These are phyloP conservation scores for Colletotrichum eremochloae DNA, from an alignment of 2,329 filamentous ascomycete genomes.

Conservation along the genomic window DNA sequence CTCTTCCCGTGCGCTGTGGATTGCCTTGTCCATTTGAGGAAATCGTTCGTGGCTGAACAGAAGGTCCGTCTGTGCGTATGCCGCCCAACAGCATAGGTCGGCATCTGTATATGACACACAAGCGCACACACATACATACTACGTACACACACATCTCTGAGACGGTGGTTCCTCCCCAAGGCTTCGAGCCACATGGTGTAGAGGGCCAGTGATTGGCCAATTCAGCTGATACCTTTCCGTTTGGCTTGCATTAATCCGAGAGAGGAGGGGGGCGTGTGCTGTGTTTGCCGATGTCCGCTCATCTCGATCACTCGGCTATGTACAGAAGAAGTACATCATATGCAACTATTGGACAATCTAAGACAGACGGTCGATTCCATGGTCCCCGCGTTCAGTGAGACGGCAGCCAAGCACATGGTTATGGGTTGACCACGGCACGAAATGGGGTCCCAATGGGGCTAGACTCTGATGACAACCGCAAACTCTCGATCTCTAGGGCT, in stretches of 20 bases:
- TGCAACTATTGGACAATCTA: slow-evolving; percentile 17
- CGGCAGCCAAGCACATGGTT: slow-evolving; percentile 25
- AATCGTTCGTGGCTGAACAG: slow-evolving; percentile 14
- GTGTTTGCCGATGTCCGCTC: background rate
- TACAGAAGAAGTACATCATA: background rate
- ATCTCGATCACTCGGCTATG: background rate
- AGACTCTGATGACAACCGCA: slow-evolving; percentile 34
- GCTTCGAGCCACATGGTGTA: background rate
- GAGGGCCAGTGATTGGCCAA: slow-evolving; percentile 30
- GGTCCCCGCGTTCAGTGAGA: background rate
- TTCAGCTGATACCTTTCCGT: background rate
- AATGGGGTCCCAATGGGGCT: slow-evolving; percentile 17
- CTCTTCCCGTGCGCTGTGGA: background rate
- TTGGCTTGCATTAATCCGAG: background rate
- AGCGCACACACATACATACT: too few relatives aligned
- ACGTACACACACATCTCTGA: slow-evolving; percentile 10
- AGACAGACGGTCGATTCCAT: slow-evolving; percentile 10
- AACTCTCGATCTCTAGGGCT: slow-evolving; percentile 36
- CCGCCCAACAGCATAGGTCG: slow-evolving; percentile 14
- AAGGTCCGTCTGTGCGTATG: background rate
- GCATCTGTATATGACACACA: background rate
- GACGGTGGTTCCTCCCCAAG: slow-evolving; percentile 19
- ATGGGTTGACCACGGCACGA: background rate
- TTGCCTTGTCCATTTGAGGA: background rate
- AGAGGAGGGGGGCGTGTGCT: background rate